Conservation (phyloP, 108 stramenopile genomes). For the Nannochloropsis oceanica region DNA sequence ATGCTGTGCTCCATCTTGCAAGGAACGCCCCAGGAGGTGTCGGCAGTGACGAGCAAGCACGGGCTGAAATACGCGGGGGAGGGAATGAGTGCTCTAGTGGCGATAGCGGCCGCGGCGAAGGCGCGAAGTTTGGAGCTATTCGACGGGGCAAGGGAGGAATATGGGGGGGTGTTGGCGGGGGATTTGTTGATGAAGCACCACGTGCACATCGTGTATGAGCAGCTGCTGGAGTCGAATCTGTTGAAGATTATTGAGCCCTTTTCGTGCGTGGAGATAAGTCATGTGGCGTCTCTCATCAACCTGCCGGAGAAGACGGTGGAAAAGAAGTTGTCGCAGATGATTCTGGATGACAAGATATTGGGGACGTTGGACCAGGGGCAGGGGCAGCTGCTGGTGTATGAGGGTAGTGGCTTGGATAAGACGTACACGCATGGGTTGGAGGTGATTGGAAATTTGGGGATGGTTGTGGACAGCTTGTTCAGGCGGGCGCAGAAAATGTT, state of each 20-base stretch:
- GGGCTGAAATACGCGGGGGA: constrained; percentile 85
- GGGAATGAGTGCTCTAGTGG: constrained; percentile 85
- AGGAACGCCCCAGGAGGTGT: constrained; percentile 38
- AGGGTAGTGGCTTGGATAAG: constrained; percentile 30
- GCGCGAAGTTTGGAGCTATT: constrained; percentile 68
- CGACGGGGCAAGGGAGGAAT: constrained; percentile 54
- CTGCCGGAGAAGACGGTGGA: constrained; percentile 68
- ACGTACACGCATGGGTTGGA: constrained; percentile 33
- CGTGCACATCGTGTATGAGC: constrained; percentile 79
- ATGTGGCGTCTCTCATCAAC: constrained; percentile 83
- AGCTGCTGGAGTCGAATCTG: constrained; percentile 83
- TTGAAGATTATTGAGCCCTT: constrained; percentile 87
- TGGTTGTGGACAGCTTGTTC: constrained; percentile 37
- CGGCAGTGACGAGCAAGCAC: constrained; percentile 50
- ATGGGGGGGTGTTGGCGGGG: constrained; percentile 49
- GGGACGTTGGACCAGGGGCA: constrained; percentile 98
- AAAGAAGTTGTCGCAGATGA: constrained; percentile 95
- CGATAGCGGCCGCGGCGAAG: constrained; percentile 77
- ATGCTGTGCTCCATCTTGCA: constrained; percentile 84
- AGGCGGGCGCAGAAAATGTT: constrained; percentile 29
- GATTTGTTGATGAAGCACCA: constrained; percentile 91
- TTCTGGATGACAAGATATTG: constrained; percentile 85
- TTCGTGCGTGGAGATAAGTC: constrained; percentile 85
- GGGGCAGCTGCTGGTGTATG: constrained; percentile 61
- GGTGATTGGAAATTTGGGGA: constrained; percentile 36